Conservation (phyloP, 208 protist species). For the Leishmania lainsoni region DNA sequence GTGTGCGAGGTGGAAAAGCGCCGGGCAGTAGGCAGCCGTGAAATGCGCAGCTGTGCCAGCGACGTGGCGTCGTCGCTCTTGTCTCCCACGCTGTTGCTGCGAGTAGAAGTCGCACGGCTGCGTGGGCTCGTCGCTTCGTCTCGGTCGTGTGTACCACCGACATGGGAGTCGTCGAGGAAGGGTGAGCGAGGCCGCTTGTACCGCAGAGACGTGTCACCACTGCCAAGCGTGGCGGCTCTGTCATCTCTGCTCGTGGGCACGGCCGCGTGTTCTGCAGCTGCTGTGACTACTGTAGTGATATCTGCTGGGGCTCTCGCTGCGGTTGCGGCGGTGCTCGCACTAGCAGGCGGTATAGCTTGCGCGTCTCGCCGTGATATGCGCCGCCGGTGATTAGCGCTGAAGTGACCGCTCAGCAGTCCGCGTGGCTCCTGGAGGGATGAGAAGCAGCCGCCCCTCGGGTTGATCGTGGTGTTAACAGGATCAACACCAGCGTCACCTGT, state of each 20-base stretch:
- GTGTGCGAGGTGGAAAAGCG: constrained; percentile 8
- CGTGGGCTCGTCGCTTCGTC: not conserved
- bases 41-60: not conserved
- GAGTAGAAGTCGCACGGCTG: not conserved
- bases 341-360: not conserved
- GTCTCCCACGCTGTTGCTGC: not conserved
- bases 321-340: not conserved
- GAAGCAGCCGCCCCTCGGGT: not conserved
- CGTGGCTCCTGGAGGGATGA: not conserved
- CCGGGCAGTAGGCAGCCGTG: constrained; percentile 2
- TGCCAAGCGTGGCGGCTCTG: not conserved
- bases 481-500: not conserved
- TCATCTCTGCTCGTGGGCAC: not conserved
- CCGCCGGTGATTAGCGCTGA: constrained; percentile 28
- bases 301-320: not conserved
- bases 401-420: constrained; percentile 24
- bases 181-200: constrained; percentile 25
- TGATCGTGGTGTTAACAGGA: not conserved
- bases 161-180: not conserved
- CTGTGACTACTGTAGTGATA: not conserved
- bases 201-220: not conserved
- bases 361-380: constrained; percentile 3
- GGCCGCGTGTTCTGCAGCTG: not conserved
- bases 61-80: not conserved
- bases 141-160: not conserved